A percentile compares a stretch with the other conserved stretches of the same genome.
Conservation (phyloP, 2,329 filamentous ascomycete genomes). For the Parasarocladium wereldwijsianum region DNA sequence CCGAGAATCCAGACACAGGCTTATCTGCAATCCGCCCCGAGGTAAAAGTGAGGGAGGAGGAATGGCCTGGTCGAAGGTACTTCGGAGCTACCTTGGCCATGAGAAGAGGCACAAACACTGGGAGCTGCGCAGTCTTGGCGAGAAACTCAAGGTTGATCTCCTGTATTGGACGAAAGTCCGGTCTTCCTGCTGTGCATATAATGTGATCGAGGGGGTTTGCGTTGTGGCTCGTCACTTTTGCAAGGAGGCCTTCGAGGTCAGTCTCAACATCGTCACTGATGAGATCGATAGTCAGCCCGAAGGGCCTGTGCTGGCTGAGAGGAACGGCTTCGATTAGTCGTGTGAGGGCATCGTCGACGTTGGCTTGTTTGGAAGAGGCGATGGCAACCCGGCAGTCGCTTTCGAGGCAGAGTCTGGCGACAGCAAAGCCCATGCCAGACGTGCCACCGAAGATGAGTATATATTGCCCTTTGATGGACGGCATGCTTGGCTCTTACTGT, state of each 20-base stretch:
- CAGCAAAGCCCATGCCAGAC: constrained; percentile 45
- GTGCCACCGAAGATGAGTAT: constrained; percentile 50
- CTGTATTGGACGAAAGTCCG: constrained; percentile 19
- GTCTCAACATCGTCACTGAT: constrained; percentile 15
- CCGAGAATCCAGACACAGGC: constrained; percentile 34
- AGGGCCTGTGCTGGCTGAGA: constrained; percentile 18
- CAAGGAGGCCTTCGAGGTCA: constrained; percentile 30
- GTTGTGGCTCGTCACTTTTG: constrained; percentile 25
- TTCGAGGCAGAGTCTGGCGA: constrained; percentile 42
- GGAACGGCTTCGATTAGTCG: constrained; percentile 18
- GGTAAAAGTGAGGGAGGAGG: constrained; percentile 40
- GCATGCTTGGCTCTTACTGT: not conserved
- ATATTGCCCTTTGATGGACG: constrained; percentile 1
- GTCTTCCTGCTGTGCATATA: constrained; percentile 37
- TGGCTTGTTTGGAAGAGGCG: constrained; percentile 38
- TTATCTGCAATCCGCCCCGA: constrained; percentile 34
- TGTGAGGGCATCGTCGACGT: constrained; percentile 30
- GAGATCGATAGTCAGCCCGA: constrained; percentile 11
- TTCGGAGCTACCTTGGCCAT: constrained; percentile 31
- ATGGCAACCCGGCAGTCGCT: constrained; percentile 42
- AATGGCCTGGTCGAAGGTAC: constrained; percentile 25
- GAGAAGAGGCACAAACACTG: constrained; percentile 34
- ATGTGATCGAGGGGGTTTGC: constrained; percentile 37
- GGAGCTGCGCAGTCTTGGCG: constrained; percentile 27
- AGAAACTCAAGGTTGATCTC: constrained; percentile 25